Base-by-base conservation (phyloP, 163 green algal species). In the Picocystis sp. region DNA sequence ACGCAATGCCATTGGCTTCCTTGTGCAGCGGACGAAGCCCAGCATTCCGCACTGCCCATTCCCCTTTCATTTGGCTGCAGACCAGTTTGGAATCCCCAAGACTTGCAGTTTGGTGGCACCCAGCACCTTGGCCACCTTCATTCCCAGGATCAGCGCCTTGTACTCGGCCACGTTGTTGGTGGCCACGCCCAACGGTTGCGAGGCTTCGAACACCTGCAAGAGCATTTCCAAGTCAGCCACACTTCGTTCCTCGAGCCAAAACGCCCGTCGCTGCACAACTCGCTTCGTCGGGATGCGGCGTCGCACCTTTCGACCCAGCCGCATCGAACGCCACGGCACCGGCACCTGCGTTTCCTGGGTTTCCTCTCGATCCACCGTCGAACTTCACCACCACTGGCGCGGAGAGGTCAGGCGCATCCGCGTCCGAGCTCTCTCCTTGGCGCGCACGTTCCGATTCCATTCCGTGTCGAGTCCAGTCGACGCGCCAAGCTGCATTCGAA, bases 101-200 rank as follows among this genome's bases (percentile, higher is more conserved):
- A 57, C 51, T 9, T 51, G 22, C 3, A 57, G 11, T 42, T 47
- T 9, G n/a, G 24, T 57, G 51, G 25, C 19, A 10, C 51, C 51
- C 51, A 57, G 51, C 22, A 34, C 51, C n/a, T 34, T 6, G 22
- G 22, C 51, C 22, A 57, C 21, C 10, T 22, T 19, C 17, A 57
- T 41, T 10, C 51, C 51, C 51, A 49, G 24, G 51, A 57, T 47
- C n/a, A 57, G 22, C 3, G 25, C 51, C 25, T 51, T 41, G 14
- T 49, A 57, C 22, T 57, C 51, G 15, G 51, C 51, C 24, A 52
- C 22, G 51, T 57, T 57, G 51, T 57, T 57, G 22, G 51, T 57
- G 44, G 21, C 21, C 21, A 24, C 22, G 44, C 44, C 44, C 21
- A 24, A 38, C 3, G 29, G 29, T 8, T 38, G 44, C 21, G 8